Percentiles rank a stretch among this genome's conserved stretches.
phyloP scores from a whole-genome alignment of 73 alveolate species.

The Stentor coeruleus region DNA sequence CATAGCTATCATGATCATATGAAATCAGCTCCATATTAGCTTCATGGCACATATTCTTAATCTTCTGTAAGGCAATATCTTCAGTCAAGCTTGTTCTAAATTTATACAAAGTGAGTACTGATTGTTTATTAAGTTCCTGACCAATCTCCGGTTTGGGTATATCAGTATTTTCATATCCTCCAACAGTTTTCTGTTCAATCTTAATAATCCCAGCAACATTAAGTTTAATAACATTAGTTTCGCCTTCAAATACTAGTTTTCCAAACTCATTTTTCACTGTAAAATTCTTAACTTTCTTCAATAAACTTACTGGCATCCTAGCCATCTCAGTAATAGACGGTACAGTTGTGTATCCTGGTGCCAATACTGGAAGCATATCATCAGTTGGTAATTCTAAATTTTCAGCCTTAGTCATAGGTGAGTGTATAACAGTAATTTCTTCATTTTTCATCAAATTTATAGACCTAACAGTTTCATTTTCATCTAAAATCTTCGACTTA shows the following conservation, averaged over 20 bases:
- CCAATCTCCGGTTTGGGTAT: constrained; percentile 21
- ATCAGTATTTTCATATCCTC: background rate
- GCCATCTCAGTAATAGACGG: constrained; percentile 11
- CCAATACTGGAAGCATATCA: background rate
- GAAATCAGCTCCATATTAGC: background rate
- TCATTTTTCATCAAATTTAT: background rate
- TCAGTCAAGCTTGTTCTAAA: background rate
- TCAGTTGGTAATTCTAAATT: background rate
- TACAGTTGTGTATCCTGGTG: background rate
- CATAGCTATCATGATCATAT: background rate
- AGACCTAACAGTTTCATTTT: background rate
- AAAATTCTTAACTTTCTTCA: background rate
- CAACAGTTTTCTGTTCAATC: background rate
- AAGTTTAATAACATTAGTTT: background rate
- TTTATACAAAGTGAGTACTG: background rate
- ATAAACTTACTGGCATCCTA: background rate
- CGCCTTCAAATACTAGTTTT: constrained; percentile 17
- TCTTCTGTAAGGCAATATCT: background rate
- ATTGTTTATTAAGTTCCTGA: background rate
- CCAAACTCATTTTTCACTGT: background rate
- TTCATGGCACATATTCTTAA: background rate
- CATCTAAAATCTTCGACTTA: background rate
- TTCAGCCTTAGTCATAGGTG: background rate
- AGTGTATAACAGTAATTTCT: background rate
- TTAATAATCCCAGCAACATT: background rate